Percentiles rank a stretch among this genome's conserved stretches.
Evolutionary conservation across 352 stramenopile species (phyloP).

Genomic region (Phytophthora cactorum): DNA sequence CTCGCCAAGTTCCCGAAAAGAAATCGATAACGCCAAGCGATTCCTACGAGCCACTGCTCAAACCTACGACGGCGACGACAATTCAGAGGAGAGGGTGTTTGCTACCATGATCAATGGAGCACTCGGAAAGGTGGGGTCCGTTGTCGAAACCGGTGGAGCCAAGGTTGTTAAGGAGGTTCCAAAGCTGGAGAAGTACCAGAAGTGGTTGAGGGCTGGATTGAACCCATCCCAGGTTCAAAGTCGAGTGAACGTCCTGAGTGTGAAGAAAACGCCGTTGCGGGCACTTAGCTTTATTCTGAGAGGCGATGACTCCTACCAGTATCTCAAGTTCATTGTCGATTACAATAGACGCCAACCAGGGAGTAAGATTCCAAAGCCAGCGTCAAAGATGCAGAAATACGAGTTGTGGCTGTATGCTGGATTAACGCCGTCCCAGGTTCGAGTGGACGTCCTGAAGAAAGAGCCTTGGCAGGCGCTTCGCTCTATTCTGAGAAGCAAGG

Average conservation of each 20-base stretch:
- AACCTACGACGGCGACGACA: not conserved
- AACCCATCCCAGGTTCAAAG: not conserved
- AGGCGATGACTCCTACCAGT: not conserved
- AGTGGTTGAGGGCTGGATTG: not conserved
- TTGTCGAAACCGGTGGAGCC: not conserved
- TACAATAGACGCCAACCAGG: not conserved
- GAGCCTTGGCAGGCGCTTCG: not conserved
- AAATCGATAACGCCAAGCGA: not conserved
- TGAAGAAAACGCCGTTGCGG: not conserved
- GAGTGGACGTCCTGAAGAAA: not conserved
- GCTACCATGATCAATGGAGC: not conserved
- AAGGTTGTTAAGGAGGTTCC: not conserved
- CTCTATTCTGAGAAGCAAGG: not conserved
- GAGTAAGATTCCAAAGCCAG: not conserved
- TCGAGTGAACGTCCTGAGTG: not conserved
- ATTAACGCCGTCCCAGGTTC: not conserved
- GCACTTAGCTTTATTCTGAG: not conserved
- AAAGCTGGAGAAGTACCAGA: conserved; percentile 18
- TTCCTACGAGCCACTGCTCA: not conserved
- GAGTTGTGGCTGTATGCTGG: not conserved
- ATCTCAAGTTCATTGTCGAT: not conserved
- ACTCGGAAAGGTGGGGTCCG: not conserved
- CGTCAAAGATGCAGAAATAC: not conserved
- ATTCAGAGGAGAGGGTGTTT: conserved; percentile 18
- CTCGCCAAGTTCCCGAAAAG: not conserved